Evolutionary conservation across 1,284 basidiomycete genomes (phyloP), one percentile per base, ranked within the genome.

Genomic region (Tilletia indica): DNA sequence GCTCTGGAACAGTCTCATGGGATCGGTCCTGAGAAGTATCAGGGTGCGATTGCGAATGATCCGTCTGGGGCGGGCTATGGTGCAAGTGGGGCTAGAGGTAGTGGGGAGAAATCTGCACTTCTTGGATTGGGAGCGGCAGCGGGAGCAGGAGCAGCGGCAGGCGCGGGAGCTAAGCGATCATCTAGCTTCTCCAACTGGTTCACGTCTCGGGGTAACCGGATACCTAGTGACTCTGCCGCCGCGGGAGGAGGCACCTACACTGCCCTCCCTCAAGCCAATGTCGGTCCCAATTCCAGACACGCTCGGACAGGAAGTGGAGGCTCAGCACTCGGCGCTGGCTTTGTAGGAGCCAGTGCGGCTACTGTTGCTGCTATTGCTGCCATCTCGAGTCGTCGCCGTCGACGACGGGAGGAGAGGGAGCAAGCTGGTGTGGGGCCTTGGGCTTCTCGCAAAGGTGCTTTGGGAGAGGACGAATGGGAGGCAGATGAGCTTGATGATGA

Each of bases 41-140:
- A 25, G 56, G 21, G 12, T 34, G 56, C n/a, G 12, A 34, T 58
- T 25, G 16, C 31, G 2, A 42, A 38, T 42, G 61, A 38, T 12
- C 8, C 36, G 2, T 9, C 31, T 4, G 61, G 34, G 16, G 8
- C 12, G 19, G 61, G 61, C 9, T 64, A 64, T 64, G 61, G 61
- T 36, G 61, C 61, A 25, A 38, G 12, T 39, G 31, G 19, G 38
- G 3, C 12, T 8, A 25, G 16, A 4, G 36, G 36, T 12, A 36
- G 11, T 14, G 61, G 61, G 36, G 61, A 64, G 21, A 64, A 64
- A 39, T 64, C 61, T 12, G 61, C 61, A 42, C 61, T 64, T 4
- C 61, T 64, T 4, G 61, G 61, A 5, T 25, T 36, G 4, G 61
- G 61, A 6, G 49, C 49, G 4, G 49, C 49, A n/a, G 49, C n/a